Evolutionary conservation across 1,284 basidiomycete genomes (phyloP), one percentile per base, ranked within the genome.

Genomic region (Ustilago lituana): DNA sequence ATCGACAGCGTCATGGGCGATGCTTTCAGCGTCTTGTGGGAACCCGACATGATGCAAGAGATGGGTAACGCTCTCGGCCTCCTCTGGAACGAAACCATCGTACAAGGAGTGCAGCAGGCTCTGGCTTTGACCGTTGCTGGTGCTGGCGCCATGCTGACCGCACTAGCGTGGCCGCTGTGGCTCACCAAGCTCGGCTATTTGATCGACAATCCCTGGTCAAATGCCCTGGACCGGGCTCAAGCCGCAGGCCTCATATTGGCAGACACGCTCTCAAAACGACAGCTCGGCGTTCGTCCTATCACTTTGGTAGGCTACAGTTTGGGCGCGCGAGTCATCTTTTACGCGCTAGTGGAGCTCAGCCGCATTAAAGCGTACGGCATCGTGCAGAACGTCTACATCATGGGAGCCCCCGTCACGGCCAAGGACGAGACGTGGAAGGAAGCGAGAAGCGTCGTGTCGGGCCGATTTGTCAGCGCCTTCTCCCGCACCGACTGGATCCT

Each of bases 141-240:
- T 49, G 62, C 60, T 7, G 50, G 66, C 60, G 80, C 78, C 39
- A 72, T 82, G 63, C 43, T 70, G 26, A 67, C 45, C 20, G 79
- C 80, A 10, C 58, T 82, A 15, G 78, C 80, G 17, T 80, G 79
- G 78, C 80, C 80, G 9, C 59, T 81, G 6, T 80, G 78, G 78
- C 76, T 82, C 24, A 75, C 78, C 38, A 82, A 82, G 64, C 67
- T 82, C 19, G 76, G 77, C 19, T 80, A 79, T 33, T 47, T 82
- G 19, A 82, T 82, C 69, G 80, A 82, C 70, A 82, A 82, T 35
- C 80, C 80, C 0, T 82, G 80, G 80, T 79, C 77, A 15, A 82
- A 82, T 39, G 80, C 80, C 5, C 52, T 77, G 31, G 79, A 81
- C 29, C 74, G 80, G 31, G 60, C 80, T 9, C 59, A 74, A 17